Percentiles rank a stretch among this genome's conserved stretches.
These are phyloP conservation scores for Ustilago sp. DNA, from an alignment of 1,284 basidiomycete genomes.

Conservation along the genomic window DNA sequence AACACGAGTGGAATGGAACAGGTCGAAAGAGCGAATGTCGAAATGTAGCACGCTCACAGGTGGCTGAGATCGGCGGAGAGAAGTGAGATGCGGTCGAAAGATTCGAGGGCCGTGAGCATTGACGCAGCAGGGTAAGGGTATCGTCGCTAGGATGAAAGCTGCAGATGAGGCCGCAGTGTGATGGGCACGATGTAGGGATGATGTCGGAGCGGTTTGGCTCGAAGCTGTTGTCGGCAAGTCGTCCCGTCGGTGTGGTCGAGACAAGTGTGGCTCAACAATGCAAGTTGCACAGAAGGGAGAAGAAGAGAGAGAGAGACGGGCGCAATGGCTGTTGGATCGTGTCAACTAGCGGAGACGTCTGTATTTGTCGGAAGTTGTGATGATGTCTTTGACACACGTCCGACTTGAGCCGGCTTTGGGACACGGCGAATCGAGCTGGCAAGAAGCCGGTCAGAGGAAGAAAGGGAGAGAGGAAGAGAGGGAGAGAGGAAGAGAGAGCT, in stretches of 20 bases:
- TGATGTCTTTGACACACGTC: conserved; percentile 3
- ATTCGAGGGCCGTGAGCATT: not conserved
- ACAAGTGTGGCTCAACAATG: not conserved
- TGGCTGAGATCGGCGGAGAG: not conserved
- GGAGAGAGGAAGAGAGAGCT: not conserved
- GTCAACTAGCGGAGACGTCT: not conserved
- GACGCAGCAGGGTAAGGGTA: not conserved
- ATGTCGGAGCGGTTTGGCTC: not conserved
- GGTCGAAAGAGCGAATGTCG: not conserved
- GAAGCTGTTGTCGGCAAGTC: not conserved
- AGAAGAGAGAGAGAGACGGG: not conserved
- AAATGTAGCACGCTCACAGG: not conserved
- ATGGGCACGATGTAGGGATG: not conserved
- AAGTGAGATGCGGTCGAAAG: not conserved
- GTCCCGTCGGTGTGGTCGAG: not conserved
- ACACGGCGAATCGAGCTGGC: too few relatives aligned
- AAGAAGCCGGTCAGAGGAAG: not conserved
- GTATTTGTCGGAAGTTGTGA: conserved; percentile 5
- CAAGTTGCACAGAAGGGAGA: not conserved
- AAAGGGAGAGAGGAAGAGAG: not conserved
- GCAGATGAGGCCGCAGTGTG: not conserved
- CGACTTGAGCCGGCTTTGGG: not conserved
- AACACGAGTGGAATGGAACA: not conserved
- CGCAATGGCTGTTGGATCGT: not conserved
- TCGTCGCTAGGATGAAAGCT: not conserved